phyloP scores from a whole-genome alignment of 2,329 filamentous ascomycete genomes.

The Blastomyces parvus region DNA sequence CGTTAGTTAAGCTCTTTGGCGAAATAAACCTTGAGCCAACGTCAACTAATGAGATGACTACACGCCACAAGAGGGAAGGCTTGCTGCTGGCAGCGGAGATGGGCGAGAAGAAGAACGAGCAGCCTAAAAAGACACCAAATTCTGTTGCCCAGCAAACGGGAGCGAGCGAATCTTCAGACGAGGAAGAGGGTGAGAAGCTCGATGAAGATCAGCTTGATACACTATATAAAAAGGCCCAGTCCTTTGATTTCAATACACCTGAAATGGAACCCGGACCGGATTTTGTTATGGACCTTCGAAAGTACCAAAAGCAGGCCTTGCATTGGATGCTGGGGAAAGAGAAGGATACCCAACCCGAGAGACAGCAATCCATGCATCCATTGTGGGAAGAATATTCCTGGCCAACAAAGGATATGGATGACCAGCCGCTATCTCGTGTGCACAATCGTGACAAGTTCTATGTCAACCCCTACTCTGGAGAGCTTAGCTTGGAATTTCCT shows the following conservation, averaged over 20 bases:
- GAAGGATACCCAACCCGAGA: constrained; percentile 61
- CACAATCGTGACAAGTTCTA: constrained; percentile 68
- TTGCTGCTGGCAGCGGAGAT: constrained; percentile 80
- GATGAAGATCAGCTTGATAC: constrained; percentile 93
- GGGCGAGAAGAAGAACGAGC: constrained; percentile 76
- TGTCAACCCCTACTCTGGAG: constrained; percentile 93
- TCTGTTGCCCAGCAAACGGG: constrained; percentile 25
- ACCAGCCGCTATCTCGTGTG: constrained; percentile 59
- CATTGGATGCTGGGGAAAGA: constrained; percentile 97
- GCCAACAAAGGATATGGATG: constrained; percentile 80
- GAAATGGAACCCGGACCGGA: constrained; percentile 72
- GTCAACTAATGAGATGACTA: constrained; percentile 61
- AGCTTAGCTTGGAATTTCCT: constrained; percentile 84
- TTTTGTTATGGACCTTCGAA: constrained; percentile 73
- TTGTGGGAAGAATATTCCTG: constrained; percentile 94
- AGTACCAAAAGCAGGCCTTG: constrained; percentile 90
- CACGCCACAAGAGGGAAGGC: constrained; percentile 71
- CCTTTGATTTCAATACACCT: constrained; percentile 88
- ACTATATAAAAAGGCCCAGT: constrained; percentile 90
- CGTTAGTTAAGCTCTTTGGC: constrained; percentile 77
- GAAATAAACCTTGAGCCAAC: constrained; percentile 77
- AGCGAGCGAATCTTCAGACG: constrained; percentile 47
- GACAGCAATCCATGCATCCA: constrained; percentile 82
- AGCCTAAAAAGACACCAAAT: constrained; percentile 53
- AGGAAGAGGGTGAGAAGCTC: constrained; percentile 80